Evolutionary conservation across 202 grass and related monocot species (phyloP).

Genomic region (Miscanthus sacchariflorus): DNA sequence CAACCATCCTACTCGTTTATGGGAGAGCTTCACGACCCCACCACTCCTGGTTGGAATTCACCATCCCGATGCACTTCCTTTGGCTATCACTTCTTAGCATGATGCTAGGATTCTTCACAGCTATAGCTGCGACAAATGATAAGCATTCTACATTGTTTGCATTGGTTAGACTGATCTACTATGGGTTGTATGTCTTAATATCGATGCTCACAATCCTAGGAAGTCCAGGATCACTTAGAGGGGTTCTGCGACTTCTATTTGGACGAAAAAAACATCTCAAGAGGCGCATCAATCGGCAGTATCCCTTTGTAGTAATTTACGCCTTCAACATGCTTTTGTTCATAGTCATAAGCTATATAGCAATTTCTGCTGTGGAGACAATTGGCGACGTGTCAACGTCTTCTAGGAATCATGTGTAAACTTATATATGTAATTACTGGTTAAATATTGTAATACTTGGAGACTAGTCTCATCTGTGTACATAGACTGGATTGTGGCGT

Average conservation of each 20-base stretch:
- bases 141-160: neutral
- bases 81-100: conserved; percentile 52
- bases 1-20: conserved; percentile 42
- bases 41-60: conserved; percentile 28
- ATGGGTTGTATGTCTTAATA: conserved; percentile 26
- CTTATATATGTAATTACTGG: no score
- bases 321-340: conserved; percentile 36
- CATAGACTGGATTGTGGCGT: no score
- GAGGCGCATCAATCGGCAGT: conserved; percentile 40
- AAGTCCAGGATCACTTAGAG: conserved; percentile 16
- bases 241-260: neutral
- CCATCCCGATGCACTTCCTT: conserved; percentile 39
- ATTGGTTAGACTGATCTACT: conserved; percentile 22
- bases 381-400: neutral
- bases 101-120: conserved; percentile 45
- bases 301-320: conserved; percentile 21
- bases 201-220: neutral
- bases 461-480: no score
- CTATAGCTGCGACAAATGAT: neutral
- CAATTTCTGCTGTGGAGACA: neutral
- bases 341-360: conserved; percentile 30
- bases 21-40: conserved; percentile 32
- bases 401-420: neutral
- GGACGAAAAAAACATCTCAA: neutral
- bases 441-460: no score